phyloP scores from a whole-genome alignment of 805 yeast species.

The Teunomyces kruisii region DNA sequence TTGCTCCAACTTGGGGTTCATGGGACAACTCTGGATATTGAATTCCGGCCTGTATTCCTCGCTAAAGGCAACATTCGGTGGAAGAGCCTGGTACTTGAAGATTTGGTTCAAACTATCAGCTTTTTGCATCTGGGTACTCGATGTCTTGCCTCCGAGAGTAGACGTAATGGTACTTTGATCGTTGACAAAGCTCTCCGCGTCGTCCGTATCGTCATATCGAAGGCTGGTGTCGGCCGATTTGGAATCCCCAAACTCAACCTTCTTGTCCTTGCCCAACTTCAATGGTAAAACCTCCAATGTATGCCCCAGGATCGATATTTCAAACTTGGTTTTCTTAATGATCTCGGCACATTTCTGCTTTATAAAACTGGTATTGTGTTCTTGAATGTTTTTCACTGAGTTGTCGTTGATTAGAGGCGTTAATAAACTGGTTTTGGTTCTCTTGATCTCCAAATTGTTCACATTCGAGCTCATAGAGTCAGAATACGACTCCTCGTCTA shows the following conservation, averaged over 20 bases:
- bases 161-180: slow-evolving; percentile 14
- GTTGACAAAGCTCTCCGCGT: slow-evolving; percentile 4
- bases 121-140: too few relatives aligned
- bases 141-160: background rate
- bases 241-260: too few relatives aligned
- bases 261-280: background rate
- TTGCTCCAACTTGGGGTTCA: slow-evolving; percentile 48
- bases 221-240: background rate
- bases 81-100: slow-evolving; percentile 12
- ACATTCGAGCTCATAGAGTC: background rate
- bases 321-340: slow-evolving; percentile 15
- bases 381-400: slow-evolving; percentile 16
- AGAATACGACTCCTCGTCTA: background rate
- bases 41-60: slow-evolving; percentile 56
- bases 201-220: slow-evolving; percentile 8
- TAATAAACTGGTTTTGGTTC: slow-evolving; percentile 20
- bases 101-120: background rate
- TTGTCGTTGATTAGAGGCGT: slow-evolving; percentile 19
- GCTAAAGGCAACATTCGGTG: slow-evolving; percentile 42
- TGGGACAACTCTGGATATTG: slow-evolving; percentile 54
- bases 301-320: background rate
- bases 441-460: slow-evolving; percentile 9
- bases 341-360: slow-evolving; percentile 22
- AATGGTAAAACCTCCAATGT: slow-evolving; percentile 8
- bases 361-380: slow-evolving; percentile 19